These are phyloP conservation scores for Dendryphion nanum DNA, from an alignment of 2,329 filamentous ascomycete species.

Conservation along the genomic window DNA sequence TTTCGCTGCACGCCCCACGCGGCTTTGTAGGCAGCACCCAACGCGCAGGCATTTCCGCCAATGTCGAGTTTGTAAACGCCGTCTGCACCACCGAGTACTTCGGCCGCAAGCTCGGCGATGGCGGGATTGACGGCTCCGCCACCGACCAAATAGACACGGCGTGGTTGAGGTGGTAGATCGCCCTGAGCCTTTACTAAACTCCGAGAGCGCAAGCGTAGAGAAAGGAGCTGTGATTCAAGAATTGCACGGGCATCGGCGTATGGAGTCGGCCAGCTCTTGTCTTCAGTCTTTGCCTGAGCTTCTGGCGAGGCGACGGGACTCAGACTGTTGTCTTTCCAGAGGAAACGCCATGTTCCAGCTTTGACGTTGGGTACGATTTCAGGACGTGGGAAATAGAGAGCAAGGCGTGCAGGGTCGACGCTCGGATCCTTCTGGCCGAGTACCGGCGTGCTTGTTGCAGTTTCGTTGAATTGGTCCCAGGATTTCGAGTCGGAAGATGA, in stretches of 20 bases:
- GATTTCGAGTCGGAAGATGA: constrained; percentile 45
- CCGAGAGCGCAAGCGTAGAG: constrained; percentile 80
- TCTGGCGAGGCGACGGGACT: constrained; percentile 33
- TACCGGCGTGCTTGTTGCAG: constrained; percentile 65
- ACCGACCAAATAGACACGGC: constrained; percentile 89
- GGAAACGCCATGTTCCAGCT: constrained; percentile 84
- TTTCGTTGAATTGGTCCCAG: constrained; percentile 81
- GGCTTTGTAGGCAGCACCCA: constrained; percentile 94
- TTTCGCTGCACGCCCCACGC: constrained; percentile 81
- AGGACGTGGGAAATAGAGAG: constrained; percentile 90
- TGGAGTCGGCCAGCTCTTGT: constrained; percentile 52
- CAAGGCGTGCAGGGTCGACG: constrained; percentile 70
- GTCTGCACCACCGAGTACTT: constrained; percentile 84
- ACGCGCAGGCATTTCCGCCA: constrained; percentile 89
- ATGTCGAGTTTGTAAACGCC: constrained; percentile 93
- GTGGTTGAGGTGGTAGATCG: constrained; percentile 74
- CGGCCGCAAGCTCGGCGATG: constrained; percentile 79
- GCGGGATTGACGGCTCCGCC: constrained; percentile 87
- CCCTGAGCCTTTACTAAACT: constrained; percentile 63
- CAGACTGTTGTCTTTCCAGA: constrained; percentile 53
- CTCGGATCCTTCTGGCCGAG: constrained; percentile 58
- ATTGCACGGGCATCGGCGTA: constrained; percentile 77
- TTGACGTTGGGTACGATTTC: constrained; percentile 93
- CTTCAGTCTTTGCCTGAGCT: constrained; percentile 17
- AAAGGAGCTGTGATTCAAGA: constrained; percentile 92